These are phyloP conservation scores for Aspergillus persii DNA, from an alignment of 2,329 filamentous ascomycete genomes.

Conservation along the genomic window DNA sequence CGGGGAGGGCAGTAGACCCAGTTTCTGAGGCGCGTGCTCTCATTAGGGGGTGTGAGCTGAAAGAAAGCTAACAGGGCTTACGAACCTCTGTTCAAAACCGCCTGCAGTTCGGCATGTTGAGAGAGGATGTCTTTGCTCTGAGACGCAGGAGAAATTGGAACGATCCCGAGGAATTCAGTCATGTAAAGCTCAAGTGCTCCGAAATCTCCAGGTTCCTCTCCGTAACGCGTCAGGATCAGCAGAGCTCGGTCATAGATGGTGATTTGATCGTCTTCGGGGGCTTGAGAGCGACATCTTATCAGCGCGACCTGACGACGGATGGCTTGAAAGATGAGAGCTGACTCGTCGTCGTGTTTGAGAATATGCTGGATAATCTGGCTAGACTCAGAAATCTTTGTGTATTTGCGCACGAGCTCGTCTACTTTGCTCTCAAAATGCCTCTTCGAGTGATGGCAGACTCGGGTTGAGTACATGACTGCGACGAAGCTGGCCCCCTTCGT, in stretches of 20 bases:
- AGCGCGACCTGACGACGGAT: constrained; percentile 35
- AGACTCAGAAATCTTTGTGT: constrained; percentile 24
- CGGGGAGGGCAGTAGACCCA: neutral
- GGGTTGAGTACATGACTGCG: neutral
- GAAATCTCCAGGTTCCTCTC: constrained; percentile 26
- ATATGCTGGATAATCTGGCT: constrained; percentile 30
- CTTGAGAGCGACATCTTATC: constrained; percentile 35
- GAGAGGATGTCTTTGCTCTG: constrained; percentile 25
- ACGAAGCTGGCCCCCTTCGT: neutral
- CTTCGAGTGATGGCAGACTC: neutral
- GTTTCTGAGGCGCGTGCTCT: neutral
- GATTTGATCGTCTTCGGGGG: constrained; percentile 35
- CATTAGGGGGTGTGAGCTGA: neutral
- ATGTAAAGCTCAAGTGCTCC: constrained; percentile 40
- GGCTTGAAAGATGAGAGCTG: constrained; percentile 29
- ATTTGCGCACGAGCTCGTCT: constrained; percentile 27
- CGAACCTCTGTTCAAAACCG: constrained; percentile 25
- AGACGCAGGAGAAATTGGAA: constrained; percentile 13
- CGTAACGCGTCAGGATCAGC: constrained; percentile 33
- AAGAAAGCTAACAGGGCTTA: neutral
- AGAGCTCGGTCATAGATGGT: constrained; percentile 44
- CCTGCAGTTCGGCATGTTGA: constrained; percentile 28
- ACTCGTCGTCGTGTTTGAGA: constrained; percentile 22
- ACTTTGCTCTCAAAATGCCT: constrained; percentile 13
- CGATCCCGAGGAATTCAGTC: constrained; percentile 38